phyloP scores from a whole-genome alignment of 2,329 filamentous ascomycete genomes.

The Bipolaris oryzae region DNA sequence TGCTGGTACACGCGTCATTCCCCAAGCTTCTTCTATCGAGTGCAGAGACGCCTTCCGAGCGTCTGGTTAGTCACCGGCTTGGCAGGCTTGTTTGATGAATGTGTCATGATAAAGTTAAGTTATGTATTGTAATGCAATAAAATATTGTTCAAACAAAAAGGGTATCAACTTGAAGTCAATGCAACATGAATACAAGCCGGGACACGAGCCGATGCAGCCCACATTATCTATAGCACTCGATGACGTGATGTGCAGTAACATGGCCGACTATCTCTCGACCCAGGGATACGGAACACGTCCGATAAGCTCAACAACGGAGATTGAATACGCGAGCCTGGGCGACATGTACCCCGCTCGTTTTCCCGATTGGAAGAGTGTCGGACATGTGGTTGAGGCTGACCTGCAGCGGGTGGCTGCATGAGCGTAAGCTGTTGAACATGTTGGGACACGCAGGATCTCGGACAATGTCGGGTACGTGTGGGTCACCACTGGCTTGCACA shows the following conservation, averaged over 20 bases:
- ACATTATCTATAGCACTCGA: neutral
- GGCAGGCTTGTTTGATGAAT: conserved; percentile 2
- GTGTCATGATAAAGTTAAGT: conserved; percentile 11
- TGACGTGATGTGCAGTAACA: neutral
- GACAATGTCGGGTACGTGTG: neutral
- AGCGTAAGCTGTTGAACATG: conserved; percentile 4
- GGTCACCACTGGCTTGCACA: neutral
- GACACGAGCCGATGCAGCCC: neutral
- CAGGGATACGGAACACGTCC: neutral
- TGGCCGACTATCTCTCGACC: neutral
- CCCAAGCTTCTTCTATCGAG: conserved; percentile 1
- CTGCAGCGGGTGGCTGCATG: conserved; percentile 16
- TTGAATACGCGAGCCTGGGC: neutral
- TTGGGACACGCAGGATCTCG: conserved; percentile 2
- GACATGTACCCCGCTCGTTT: neutral
- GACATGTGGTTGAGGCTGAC: conserved; percentile 9
- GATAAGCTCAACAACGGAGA: conserved; percentile 9
- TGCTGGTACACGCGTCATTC: conserved; percentile 3
- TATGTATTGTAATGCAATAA: conserved; percentile 11
- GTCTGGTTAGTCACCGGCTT: neutral
- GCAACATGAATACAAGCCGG: no score
- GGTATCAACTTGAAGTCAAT: no score
- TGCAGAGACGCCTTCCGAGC: neutral
- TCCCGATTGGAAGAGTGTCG: neutral
- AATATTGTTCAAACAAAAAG: neutral